Percentiles rank a stretch among this genome's conserved stretches.
These are phyloP conservation scores for Nematocida ausubeli DNA, from an alignment of 371 early-diverging fungal genomes.

Conservation along the genomic window DNA sequence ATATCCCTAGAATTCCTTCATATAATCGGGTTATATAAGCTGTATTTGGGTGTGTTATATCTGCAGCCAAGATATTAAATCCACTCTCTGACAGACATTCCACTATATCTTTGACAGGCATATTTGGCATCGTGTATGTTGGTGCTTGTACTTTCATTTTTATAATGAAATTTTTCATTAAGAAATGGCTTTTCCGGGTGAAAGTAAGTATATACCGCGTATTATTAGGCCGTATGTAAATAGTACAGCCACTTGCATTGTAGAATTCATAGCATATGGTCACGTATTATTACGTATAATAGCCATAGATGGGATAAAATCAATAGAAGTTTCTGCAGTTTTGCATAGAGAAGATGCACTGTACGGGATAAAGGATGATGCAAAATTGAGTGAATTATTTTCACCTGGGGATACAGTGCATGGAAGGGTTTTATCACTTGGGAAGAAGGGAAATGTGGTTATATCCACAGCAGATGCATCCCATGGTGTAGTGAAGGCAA, in stretches of 20 bases:
- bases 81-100: constrained; percentile 44
- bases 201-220: neutral
- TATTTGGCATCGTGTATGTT: constrained; percentile 43
- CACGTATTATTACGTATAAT: constrained; percentile 9
- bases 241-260: constrained; percentile 14
- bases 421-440: constrained; percentile 30
- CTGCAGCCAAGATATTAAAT: constrained; percentile 41
- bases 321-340: constrained; percentile 6
- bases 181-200: constrained; percentile 28
- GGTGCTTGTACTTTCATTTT: constrained; percentile 19
- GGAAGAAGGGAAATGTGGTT: constrained; percentile 16
- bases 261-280: constrained; percentile 29
- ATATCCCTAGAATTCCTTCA: constrained; percentile 55
- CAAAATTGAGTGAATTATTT: constrained; percentile 27
- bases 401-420: constrained; percentile 42
- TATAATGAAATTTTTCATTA: constrained; percentile 39
- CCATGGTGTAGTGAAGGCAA: constrained; percentile 42
- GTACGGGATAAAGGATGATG: constrained; percentile 45
- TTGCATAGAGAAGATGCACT: constrained; percentile 47
- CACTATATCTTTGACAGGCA: constrained; percentile 35
- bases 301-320: constrained; percentile 22
- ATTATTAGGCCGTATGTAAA: constrained; percentile 29
- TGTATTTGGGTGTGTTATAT: constrained; percentile 34
- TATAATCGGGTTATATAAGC: constrained; percentile 34
- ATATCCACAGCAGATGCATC: constrained; percentile 35